Evolutionary conservation across 768 basidiomycete genomes (phyloP).

Genomic region (Trichaptum fuscoviolaceum): DNA sequence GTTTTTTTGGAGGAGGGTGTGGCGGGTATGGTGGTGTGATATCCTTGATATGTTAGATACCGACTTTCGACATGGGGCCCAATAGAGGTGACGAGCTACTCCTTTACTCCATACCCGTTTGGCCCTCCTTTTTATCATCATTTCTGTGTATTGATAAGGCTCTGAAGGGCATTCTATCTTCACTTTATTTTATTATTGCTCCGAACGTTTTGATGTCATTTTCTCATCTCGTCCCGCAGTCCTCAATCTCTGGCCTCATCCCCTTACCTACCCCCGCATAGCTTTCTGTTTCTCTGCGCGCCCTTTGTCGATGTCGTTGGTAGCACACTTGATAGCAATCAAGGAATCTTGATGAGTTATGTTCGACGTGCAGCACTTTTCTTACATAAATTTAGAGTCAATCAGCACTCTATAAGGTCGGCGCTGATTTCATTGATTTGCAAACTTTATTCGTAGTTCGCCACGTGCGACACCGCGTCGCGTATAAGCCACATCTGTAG

Average conservation of each 20-base stretch:
- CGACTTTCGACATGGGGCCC: background rate
- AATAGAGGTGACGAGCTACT: background rate
- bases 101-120: background rate
- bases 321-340: background rate
- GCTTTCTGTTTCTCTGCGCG: background rate
- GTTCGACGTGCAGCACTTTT: background rate
- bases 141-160: slow-evolving; percentile 1
- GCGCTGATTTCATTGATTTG: background rate
- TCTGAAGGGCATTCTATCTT: background rate
- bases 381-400: background rate
- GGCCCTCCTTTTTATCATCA: background rate
- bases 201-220: slow-evolving; percentile 8
- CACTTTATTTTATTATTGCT: background rate
- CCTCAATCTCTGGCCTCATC: slow-evolving; percentile 6
- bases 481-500: background rate
- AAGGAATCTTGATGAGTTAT: background rate
- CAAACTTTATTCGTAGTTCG: background rate
- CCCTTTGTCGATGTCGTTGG: background rate
- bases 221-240: slow-evolving; percentile 17
- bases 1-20: background rate
- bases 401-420: background rate
- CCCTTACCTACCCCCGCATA: background rate
- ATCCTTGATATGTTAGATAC: background rate
- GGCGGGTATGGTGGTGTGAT: background rate
- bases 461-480: background rate